These are phyloP conservation scores for Diaporthe sp. DNA, from an alignment of 2,329 filamentous ascomycete species.

Conservation along the genomic window DNA sequence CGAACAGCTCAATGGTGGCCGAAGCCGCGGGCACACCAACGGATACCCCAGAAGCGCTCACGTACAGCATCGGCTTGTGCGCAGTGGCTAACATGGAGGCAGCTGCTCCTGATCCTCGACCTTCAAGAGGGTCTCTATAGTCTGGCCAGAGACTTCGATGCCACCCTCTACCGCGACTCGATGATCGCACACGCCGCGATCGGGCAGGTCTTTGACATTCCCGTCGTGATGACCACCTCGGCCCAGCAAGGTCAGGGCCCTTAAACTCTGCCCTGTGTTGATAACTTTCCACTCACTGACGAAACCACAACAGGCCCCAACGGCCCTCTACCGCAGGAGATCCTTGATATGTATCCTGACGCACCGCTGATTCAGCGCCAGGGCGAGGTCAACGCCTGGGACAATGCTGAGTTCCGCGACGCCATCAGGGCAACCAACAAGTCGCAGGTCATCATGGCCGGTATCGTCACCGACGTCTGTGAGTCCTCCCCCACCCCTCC, in stretches of 20 bases:
- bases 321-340: constrained; percentile 78
- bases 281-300: background rate
- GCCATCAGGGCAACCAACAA: constrained; percentile 76
- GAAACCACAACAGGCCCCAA: constrained; percentile 71
- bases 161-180: constrained; percentile 75
- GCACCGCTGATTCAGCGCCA: constrained; percentile 76
- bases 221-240: constrained; percentile 79
- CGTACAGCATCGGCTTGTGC: background rate
- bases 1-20: background rate
- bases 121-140: constrained; percentile 72
- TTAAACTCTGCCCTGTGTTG: background rate
- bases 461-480: constrained; percentile 83
- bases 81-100: background rate
- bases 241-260: constrained; percentile 64
- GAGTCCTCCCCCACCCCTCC: constrained; percentile 9
- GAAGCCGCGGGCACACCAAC: no score
- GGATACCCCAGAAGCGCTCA: background rate
- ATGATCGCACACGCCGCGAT: constrained; percentile 78
- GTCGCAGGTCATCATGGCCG: constrained; percentile 79
- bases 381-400: constrained; percentile 84
- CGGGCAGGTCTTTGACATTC: constrained; percentile 76
- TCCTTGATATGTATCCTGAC: constrained; percentile 76
- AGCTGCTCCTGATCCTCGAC: constrained; percentile 71
- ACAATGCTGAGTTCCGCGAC: constrained; percentile 76
- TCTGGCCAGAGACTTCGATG: constrained; percentile 75